These are phyloP conservation scores for Apiospora sp. DNA, from an alignment of 2,329 filamentous ascomycete genomes.

Conservation along the genomic window DNA sequence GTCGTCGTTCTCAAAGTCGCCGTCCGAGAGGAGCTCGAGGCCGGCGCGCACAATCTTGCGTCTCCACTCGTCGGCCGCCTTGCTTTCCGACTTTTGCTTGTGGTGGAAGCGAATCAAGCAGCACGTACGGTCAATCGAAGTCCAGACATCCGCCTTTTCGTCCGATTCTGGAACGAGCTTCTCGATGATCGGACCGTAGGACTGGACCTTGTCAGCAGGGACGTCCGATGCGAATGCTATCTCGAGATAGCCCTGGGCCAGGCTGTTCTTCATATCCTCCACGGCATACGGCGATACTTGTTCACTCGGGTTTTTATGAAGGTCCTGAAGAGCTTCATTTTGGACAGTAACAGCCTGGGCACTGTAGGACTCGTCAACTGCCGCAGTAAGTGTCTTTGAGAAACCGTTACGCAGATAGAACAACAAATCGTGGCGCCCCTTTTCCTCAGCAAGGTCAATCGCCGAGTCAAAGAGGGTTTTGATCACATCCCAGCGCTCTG, in stretches of 20 bases:
- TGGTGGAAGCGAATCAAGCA: constrained; percentile 40
- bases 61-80: constrained; percentile 33
- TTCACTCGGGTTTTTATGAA: constrained; percentile 36
- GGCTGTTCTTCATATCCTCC: constrained; percentile 34
- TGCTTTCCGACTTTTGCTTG: constrained; percentile 33
- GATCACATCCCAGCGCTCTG: constrained; percentile 39
- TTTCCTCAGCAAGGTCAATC: constrained; percentile 35
- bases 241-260: constrained; percentile 38
- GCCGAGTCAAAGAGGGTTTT: constrained; percentile 37
- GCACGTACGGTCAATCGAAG: constrained; percentile 34
- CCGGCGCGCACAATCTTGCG: constrained; percentile 34
- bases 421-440: constrained; percentile 38
- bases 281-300: constrained; percentile 34
- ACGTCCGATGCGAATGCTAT: constrained; percentile 35
- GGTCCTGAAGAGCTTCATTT: constrained; percentile 35
- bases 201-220: constrained; percentile 33
- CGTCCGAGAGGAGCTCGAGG: constrained; percentile 41
- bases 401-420: constrained; percentile 39
- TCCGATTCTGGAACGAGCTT: constrained; percentile 36
- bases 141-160: constrained; percentile 33
- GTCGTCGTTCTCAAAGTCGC: constrained; percentile 40
- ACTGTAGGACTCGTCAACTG: constrained; percentile 30
- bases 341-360: constrained; percentile 36
- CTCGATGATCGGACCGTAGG: constrained; percentile 34
- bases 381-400: constrained; percentile 35